Percentiles rank a stretch among this genome's conserved stretches.
phyloP scores from a whole-genome alignment of 129 eudicot genomes.

The Erigeron canadensis region DNA sequence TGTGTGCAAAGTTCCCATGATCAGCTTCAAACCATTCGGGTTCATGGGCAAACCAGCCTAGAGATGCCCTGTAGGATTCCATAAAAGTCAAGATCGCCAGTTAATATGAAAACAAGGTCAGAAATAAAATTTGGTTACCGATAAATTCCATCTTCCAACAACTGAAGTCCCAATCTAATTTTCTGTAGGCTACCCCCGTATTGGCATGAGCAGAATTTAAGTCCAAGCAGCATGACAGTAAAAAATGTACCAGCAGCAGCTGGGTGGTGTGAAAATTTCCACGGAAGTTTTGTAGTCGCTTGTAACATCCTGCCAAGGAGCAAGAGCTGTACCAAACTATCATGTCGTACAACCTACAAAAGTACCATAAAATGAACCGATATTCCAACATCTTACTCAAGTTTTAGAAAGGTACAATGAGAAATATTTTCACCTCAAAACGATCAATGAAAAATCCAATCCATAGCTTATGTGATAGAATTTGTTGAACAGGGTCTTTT shows the following conservation, averaged over 20 bases:
- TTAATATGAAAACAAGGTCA: slow-evolving; percentile 1
- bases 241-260: slow-evolving; percentile 95
- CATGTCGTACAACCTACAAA: slow-evolving; percentile 77
- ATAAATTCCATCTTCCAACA: slow-evolving; percentile 90
- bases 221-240: slow-evolving; percentile 94
- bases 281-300: slow-evolving; percentile 72
- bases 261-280: slow-evolving; percentile 93
- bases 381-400: not conserved
- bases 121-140: slow-evolving; percentile 43
- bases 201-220: slow-evolving; percentile 80
- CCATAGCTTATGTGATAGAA: slow-evolving; percentile 94
- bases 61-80: slow-evolving; percentile 57
- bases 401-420: slow-evolving; percentile 4
- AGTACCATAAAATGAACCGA: slow-evolving; percentile 3
- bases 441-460: slow-evolving; percentile 96
- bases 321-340: slow-evolving; percentile 82
- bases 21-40: slow-evolving; percentile 86
- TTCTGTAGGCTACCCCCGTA: slow-evolving; percentile 66
- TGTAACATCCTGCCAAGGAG: slow-evolving; percentile 95
- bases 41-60: slow-evolving; percentile 93
- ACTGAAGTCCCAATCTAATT: slow-evolving; percentile 76
- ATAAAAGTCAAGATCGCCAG: slow-evolving; percentile 2
- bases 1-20: slow-evolving; percentile 66
- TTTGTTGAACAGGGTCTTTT: slow-evolving; percentile 87
- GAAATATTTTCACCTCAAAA: slow-evolving; percentile 59